Base-by-base conservation (phyloP, 345 rosid species). In the Melaleuca quinquenervia region DNA sequence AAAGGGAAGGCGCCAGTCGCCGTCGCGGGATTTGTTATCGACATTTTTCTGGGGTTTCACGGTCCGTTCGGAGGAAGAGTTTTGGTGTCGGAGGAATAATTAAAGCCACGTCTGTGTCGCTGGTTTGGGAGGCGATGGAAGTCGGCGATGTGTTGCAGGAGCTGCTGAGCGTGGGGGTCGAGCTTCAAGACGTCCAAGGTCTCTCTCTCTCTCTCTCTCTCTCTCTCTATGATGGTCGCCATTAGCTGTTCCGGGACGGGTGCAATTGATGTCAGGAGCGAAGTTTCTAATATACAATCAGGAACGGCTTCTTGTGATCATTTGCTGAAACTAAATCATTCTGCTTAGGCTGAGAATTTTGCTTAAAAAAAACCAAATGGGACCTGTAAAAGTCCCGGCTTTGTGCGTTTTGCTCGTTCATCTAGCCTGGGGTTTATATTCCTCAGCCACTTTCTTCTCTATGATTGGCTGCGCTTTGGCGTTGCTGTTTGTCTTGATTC, bases 161-260 rank as follows among this genome's bases (percentile, higher is more conserved):
- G 90, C 96, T 96, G 83, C 90, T 88, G 49, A 87, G 44, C 52
- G 90, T 96, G 64, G 98, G 94, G 83, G 54, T 87, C 18, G 93
- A 96, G 87, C 85, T 96, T 82, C 92, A 89, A 10, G 93, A 91
- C 82, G 94, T 94, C 52, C 95, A 96, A 94, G 96, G 98, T 96
- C 84, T 50, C 41, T 52, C 13, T 53, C 50, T 53, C 50, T 21
- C 75, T 54, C 15, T 55, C 52, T 49, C 52, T 27, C 16, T 14
- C 84, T 82, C 54, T 82, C 1, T 80, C 52, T 0, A 24, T 5
- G 53, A 82, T 82, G 78, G 45, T 32, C 45, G 45, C 78, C 78
- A 4, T 82, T 82, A 48, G 36, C 36, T 82, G 6, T 24, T 49
- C 83, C 24, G 3, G 0, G 16, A 41, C 78, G 48, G 22, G 48